phyloP scores from a whole-genome alignment of 164 flowering plant genomes.

The Berberis vulgaris region DNA sequence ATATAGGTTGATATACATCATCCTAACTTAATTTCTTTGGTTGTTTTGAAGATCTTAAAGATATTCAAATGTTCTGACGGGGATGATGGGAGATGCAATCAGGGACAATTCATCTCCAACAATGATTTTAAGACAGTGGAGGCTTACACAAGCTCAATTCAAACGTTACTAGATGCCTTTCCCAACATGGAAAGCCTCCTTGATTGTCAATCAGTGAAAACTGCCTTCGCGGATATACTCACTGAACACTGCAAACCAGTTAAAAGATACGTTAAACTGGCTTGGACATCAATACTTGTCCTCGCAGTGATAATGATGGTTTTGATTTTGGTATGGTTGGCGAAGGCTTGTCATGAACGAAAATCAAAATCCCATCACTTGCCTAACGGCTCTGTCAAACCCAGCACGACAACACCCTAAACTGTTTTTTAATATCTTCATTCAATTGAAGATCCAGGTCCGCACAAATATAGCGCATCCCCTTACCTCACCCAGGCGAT shows the following conservation, averaged over 20 bases:
- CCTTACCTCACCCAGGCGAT: too few species aligned
- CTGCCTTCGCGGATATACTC: constrained; percentile 56
- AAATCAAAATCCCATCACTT: constrained; percentile 15
- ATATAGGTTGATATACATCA: not conserved
- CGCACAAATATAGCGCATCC: too few species aligned
- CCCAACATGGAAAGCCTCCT: constrained; percentile 67
- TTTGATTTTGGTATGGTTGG: constrained; percentile 46
- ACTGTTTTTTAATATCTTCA: too few species aligned
- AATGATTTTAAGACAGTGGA: constrained; percentile 24
- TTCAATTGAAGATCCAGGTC: too few species aligned
- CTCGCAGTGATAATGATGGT: constrained; percentile 46
- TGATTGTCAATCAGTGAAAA: constrained; percentile 57
- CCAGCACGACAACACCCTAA: constrained; percentile 1
- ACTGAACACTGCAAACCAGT: constrained; percentile 59
- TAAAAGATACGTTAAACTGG: constrained; percentile 42
- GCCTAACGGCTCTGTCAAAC: constrained; percentile 38
- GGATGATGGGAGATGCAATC: constrained; percentile 29
- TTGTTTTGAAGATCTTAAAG: constrained; percentile 36
- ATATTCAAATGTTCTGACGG: constrained; percentile 39
- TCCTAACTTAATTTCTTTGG: not conserved
- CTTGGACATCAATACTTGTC: constrained; percentile 42
- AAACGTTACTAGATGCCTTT: constrained; percentile 47
- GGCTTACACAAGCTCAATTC: constrained; percentile 57
- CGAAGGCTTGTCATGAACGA: constrained; percentile 23
- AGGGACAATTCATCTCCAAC: constrained; percentile 30